These are phyloP conservation scores for Globisporangium paroecandrum DNA, from an alignment of 352 stramenopile species.

Conservation along the genomic window DNA sequence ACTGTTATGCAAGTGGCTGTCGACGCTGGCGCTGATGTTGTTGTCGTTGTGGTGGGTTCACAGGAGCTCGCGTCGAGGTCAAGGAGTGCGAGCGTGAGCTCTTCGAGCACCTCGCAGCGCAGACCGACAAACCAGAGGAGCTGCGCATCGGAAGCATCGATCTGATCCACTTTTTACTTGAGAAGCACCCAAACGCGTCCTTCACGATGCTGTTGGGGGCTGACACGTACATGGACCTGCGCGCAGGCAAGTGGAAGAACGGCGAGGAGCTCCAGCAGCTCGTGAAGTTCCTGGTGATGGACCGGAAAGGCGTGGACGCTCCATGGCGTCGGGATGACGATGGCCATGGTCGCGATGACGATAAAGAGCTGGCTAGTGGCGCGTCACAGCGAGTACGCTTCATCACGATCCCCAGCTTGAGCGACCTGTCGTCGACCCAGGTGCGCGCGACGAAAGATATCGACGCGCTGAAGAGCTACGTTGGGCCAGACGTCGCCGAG, in stretches of 20 bases:
- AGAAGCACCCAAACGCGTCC: constrained; percentile 37
- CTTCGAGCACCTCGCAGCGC: constrained; percentile 36
- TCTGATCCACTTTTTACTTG: constrained; percentile 48
- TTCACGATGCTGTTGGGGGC: constrained; percentile 80
- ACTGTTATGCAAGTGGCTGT: background rate
- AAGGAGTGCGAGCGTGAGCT: constrained; percentile 66
- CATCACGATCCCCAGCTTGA: constrained; percentile 52
- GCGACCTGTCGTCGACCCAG: constrained; percentile 74
- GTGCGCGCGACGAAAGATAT: constrained; percentile 38
- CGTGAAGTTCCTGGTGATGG: constrained; percentile 70
- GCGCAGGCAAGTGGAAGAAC: constrained; percentile 84
- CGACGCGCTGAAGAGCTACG: constrained; percentile 32
- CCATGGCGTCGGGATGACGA: constrained; percentile 24
- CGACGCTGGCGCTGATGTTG: background rate
- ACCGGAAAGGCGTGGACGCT: constrained; percentile 52
- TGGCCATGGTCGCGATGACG: background rate
- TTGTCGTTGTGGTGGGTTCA: background rate
- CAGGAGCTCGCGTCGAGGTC: constrained; percentile 42
- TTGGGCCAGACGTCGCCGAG: constrained; percentile 59
- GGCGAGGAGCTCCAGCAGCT: constrained; percentile 67
- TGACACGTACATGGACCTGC: constrained; percentile 82
- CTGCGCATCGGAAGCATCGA: constrained; percentile 77
- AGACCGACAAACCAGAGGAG: constrained; percentile 23
- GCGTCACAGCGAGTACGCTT: constrained; percentile 35
- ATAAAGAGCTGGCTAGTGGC: background rate